Evolutionary conservation across 129 eudicot genomes (phyloP), one percentile per base, ranked within the genome.

Genomic region (Pseudognaphalium luteoalbum): DNA sequence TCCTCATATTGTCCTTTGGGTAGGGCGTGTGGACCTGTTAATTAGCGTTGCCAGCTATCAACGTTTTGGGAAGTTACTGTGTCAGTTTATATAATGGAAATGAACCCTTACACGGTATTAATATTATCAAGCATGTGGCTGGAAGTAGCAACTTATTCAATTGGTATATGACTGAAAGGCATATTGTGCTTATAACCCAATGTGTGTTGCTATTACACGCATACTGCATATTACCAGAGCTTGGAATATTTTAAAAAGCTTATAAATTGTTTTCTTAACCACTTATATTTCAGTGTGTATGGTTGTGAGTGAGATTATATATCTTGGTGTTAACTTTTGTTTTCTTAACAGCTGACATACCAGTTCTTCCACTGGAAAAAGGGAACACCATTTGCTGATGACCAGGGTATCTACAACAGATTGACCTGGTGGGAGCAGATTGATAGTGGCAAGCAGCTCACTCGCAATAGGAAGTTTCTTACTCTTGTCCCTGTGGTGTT

Each of bases 341-440:
- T 73, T 72, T 83, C 17, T 66, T 5, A 33, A 75, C 83, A 92
- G 96, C 77, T 92, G 69, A 93, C 98, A 15, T 93, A 90, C 85
- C 92, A 90, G 30, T 93, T 76, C 90, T 93, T 93, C 78, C 98
- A 93, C 82, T 93, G 98, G 98, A 90, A 88, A 89, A 93, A 93
- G 81, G 98, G 98, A 50, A 93, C 98, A 33, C 98, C 98, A 28
- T 93, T 93, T 86, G 90, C 96, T 68, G 98, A 90, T 73, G 98
- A 93, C 81, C 98, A 93, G 83, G 98, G 98, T 32, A 86, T 93
- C 87, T 93, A 90, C 96, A 93, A 93, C 83, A 88, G 97, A 70
- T 77, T 90, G 87, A 93, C 98, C 42, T 93, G 98, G 98, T 93
- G 98, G 98, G 98, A 93, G 88, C 98, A 90, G 52, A 80, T 92